phyloP scores from a whole-genome alignment of 176 grass and related monocot genomes.

The Lolium rigidum region DNA sequence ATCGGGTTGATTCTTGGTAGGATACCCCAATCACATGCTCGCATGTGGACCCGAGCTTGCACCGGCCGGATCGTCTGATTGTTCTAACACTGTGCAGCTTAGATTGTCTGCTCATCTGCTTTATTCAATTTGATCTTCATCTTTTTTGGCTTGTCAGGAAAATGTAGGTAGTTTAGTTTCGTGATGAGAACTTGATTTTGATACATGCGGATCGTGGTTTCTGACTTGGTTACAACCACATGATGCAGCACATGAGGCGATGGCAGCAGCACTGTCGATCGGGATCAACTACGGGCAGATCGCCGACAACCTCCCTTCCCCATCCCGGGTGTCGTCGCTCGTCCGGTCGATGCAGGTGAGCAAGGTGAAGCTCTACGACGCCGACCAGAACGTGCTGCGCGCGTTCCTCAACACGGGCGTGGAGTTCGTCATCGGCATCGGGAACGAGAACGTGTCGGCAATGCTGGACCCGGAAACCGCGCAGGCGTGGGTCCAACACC shows the following conservation, averaged over 20 bases:
- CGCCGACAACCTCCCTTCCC: slow-evolving; percentile 81
- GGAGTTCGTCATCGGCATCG: slow-evolving; percentile 86
- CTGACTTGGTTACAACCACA: not conserved
- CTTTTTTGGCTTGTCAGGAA: not conserved
- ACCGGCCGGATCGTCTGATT: slow-evolving; percentile 24
- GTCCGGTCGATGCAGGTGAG: slow-evolving; percentile 76
- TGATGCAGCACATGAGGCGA: slow-evolving; percentile 3
- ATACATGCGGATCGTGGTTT: too few relatives aligned
- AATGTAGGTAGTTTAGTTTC: not conserved
- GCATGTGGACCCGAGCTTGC: slow-evolving; percentile 48
- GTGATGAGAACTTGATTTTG: not conserved
- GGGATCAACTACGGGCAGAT: slow-evolving; percentile 98
- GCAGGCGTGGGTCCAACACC: slow-evolving; percentile 70
- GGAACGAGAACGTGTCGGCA: slow-evolving; percentile 73
- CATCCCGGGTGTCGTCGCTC: slow-evolving; percentile 55
- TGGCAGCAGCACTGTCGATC: slow-evolving; percentile 38
- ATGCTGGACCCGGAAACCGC: slow-evolving; percentile 64
- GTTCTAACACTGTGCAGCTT: not conserved
- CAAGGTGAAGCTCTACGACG: slow-evolving; percentile 95
- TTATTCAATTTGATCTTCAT: not conserved
- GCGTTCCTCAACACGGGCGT: slow-evolving; percentile 75
- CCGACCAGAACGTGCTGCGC: slow-evolving; percentile 70
- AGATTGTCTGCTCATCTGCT: not conserved
- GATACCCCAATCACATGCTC: slow-evolving; percentile 41
- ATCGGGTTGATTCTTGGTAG: slow-evolving; percentile 44